Percentiles rank a stretch among this genome's conserved stretches.
phyloP scores from a whole-genome alignment of 345 rosid species.

The Sisymbrium irio region DNA sequence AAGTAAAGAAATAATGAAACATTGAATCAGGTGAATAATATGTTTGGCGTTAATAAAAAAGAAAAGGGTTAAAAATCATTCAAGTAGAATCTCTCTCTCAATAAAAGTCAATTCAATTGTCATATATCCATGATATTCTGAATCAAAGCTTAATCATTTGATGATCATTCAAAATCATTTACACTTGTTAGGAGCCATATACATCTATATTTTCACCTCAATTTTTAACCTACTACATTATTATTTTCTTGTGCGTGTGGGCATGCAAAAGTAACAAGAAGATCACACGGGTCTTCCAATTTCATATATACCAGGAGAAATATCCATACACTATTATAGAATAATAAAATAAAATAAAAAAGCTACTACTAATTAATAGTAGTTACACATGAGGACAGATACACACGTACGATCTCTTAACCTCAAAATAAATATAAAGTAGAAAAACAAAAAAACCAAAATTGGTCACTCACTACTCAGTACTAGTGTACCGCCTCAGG shows the following conservation, averaged over 20 bases:
- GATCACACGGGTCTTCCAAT: slow-evolving; percentile 11
- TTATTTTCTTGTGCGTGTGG: background rate
- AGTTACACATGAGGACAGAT: slow-evolving; percentile 34
- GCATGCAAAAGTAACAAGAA: slow-evolving; percentile 20
- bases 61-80: background rate
- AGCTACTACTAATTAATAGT: slow-evolving; percentile 14
- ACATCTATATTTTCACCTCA: background rate
- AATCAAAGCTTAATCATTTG: slow-evolving; percentile 30
- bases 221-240: background rate
- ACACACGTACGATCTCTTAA: slow-evolving; percentile 30
- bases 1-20: background rate
- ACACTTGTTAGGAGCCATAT: background rate
- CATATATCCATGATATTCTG: slow-evolving; percentile 8
- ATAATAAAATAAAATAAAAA: background rate
- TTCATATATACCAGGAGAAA: slow-evolving; percentile 20
- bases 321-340: background rate
- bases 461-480: slow-evolving; percentile 26
- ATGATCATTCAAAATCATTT: slow-evolving; percentile 15
- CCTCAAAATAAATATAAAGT: slow-evolving; percentile 9
- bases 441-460: background rate
- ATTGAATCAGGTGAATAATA: background rate
- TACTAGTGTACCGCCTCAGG: slow-evolving; percentile 23
- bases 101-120: slow-evolving; percentile 30
- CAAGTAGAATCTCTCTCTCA: background rate
- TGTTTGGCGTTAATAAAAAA: background rate